Evolutionary conservation across 371 early-diverging fungal genomes (phyloP), one percentile per base, ranked within the genome.

Genomic region (Cokeromyces recurvatus): DNA sequence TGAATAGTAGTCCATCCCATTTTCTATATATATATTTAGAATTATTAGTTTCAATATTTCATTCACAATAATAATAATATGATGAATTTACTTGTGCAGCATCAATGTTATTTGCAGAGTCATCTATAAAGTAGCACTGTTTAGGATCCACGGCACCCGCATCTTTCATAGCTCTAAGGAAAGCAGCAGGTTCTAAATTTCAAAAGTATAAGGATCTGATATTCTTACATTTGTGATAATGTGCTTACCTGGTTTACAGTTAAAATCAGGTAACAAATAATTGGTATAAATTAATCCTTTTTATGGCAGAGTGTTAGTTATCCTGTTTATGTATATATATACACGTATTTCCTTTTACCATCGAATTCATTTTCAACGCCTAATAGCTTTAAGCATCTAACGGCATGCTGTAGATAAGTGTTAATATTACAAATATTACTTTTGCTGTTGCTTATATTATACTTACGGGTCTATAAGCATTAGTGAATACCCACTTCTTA

Each of bases 401-500:
- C 48, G 8, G 87, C 89, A 63, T 91, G 92, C 76, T 82, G 61
- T 21, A 51, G 21, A 42, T n/a, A 21, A 15, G 2, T 14, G 6
- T n/a, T n/a, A 9, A 20, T 15, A 20, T 12, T 9, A 41, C 22
- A 24, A n/a, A n/a, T n/a, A n/a, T 17, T 34, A 40, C n/a, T 4
- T 38, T n/a, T 10, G 14, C 37, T 12, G 31, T 31, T 29, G 9
- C 16, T 39, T n/a, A 2, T 5, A 20, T 8, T 38, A 1, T 23
- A 59, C 72, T 43, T 79, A 79, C 82, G n/a, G 63, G 61, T 41
- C 68, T 52, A 36, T 85, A 88, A 14, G 91, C 91, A 51, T 91
- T 92, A 29, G 91, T 92, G 49, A 89, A 89, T n/a, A 86, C 81
- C 91, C 90, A 91, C 36, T 83, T 86, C 17, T 76, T 81, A 15